Base-by-base conservation (phyloP, 805 yeast genomes). In the Nakazawaea peltata region DNA sequence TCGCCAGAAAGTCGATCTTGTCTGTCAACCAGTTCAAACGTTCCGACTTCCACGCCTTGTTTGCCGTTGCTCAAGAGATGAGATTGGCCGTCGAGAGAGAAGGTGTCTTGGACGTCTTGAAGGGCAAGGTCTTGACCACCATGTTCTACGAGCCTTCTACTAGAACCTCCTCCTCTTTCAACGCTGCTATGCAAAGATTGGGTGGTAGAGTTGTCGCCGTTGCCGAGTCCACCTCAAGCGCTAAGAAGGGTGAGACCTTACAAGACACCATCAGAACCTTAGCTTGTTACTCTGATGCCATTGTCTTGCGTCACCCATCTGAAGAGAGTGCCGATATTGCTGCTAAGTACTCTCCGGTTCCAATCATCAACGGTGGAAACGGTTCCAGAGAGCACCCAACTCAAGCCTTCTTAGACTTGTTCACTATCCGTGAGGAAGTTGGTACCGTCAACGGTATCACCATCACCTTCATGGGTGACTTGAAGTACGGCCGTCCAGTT, bases 331-430 rank as follows among this genome's bases (percentile, higher is more conserved):
- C 95, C 35, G 85, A 80, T 49, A 77, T 81, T 58, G 98, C 98
- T 41, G 94, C 96, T 47, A 87, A 90, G 57, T 92, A 78, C 67
- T 86, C 97, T 17, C 95, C 96, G 37, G 87, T 94, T 48, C 98
- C 99, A 40, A 85, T 94, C 45, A 77, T 92, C 57, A 92, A 92
- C 55, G 98, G 95, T 55, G 99, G 98, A 54, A 92, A 92, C 58
- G 99, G 99, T 26, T 70, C 96, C 35, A 80, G 86, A 61, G 99
- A 92, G 68, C 99, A 92, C 62, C 99, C 99, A 52, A 84, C 97
- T 17, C 99, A 92, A 66, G 98, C 98, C 2, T 84, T 92, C 68
- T 70, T 94, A 54, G 99, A 92, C 59, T 68, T 92, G 61, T 92
- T 90, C 74, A 92, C 99, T 35, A 92, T 92, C 51, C 85, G 99